These are phyloP conservation scores for Cytospora piceicola DNA, from an alignment of 2,329 filamentous ascomycete genomes.

Conservation along the genomic window DNA sequence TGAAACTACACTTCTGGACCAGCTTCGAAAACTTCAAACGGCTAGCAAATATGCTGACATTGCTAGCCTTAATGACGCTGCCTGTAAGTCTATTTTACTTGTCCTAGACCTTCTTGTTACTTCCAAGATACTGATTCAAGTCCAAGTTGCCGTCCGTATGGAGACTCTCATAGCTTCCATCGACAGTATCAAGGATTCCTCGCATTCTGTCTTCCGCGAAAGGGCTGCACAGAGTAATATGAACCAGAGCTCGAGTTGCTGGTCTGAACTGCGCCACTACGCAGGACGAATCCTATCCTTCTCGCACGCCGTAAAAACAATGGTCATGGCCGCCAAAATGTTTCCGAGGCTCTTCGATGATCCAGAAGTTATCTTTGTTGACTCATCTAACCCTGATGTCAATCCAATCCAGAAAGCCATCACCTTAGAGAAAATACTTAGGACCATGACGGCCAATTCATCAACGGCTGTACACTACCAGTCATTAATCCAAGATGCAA, in stretches of 20 bases:
- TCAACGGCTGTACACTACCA: slow-evolving; percentile 10
- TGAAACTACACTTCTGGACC: background rate
- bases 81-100: background rate
- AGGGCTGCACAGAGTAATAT: slow-evolving; percentile 11
- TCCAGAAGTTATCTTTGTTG: slow-evolving; percentile 21
- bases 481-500: slow-evolving; percentile 18
- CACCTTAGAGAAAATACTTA: slow-evolving; percentile 30
- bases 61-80: background rate
- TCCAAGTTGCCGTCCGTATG: slow-evolving; percentile 1
- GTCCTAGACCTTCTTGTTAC: no score
- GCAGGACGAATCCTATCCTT: slow-evolving; percentile 13
- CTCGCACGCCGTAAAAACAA: background rate
- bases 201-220: slow-evolving; percentile 2
- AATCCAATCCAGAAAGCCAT: background rate
- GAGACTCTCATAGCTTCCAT: background rate
- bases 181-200: background rate
- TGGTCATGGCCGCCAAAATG: background rate
- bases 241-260: slow-evolving; percentile 19
- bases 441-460: slow-evolving; percentile 25
- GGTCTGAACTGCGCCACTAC: slow-evolving; percentile 16
- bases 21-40: background rate
- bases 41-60: background rate
- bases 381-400: slow-evolving; percentile 17
- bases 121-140: background rate
- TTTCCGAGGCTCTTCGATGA: slow-evolving; percentile 30